Percentiles rank a stretch among this genome's conserved stretches.
Conservation (phyloP, 2,329 filamentous ascomycete genomes). For the Botrytis paeoniae region DNA sequence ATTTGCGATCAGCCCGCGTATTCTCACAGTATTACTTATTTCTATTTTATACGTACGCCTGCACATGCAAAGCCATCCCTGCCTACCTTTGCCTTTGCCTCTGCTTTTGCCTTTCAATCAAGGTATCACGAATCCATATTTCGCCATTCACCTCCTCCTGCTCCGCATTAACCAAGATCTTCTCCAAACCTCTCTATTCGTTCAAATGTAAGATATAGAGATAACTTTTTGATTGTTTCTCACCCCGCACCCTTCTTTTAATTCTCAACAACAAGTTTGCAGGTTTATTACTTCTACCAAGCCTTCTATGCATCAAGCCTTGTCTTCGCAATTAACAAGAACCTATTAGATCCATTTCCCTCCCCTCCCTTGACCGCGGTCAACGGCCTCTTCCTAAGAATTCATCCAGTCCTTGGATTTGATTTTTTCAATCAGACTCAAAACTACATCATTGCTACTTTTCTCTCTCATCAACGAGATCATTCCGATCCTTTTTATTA, state of each 20-base stretch:
- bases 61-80: conserved; percentile 2
- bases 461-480: background rate
- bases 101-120: background rate
- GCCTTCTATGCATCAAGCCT: conserved; percentile 17
- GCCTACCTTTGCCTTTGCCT: background rate
- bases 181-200: background rate
- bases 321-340: background rate
- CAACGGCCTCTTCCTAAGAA: conserved; percentile 4
- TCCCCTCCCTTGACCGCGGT: background rate
- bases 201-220: background rate
- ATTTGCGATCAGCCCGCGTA: background rate
- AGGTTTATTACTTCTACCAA: conserved; percentile 14
- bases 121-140: background rate
- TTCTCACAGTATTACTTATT: background rate
- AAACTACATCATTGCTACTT: background rate
- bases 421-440: background rate
- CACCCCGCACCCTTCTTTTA: background rate
- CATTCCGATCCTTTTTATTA: background rate
- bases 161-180: conserved; percentile 3
- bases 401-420: background rate
- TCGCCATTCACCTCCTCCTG: background rate
- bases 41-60: background rate
- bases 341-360: background rate
- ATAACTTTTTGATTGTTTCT: background rate
- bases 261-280: background rate